Evolutionary conservation across 1,284 basidiomycete genomes (phyloP).

Genomic region (Austroboletus olivaceoglutinosus): DNA sequence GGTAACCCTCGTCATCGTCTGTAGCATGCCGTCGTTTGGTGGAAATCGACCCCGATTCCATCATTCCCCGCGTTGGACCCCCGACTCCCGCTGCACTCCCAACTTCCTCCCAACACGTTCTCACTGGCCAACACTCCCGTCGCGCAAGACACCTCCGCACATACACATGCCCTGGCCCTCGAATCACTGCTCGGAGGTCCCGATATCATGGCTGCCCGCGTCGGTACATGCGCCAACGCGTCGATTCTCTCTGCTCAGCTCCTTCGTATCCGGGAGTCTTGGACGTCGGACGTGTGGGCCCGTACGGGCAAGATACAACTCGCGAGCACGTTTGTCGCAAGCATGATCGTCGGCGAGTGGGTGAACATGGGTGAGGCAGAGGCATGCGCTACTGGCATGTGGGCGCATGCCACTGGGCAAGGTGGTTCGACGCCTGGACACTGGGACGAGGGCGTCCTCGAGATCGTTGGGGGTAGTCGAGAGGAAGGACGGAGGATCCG

Average conservation of each 20-base stretch:
- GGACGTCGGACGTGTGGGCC: conserved; percentile 69
- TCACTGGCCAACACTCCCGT: conserved; percentile 74
- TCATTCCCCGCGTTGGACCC: conserved; percentile 67
- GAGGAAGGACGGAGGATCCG: conserved; percentile 69
- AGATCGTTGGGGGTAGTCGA: conserved; percentile 69
- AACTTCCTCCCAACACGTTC: conserved; percentile 65
- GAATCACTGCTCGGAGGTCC: conserved; percentile 73
- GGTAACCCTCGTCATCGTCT: conserved; percentile 1
- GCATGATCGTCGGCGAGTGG: conserved; percentile 68
- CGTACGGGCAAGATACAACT: conserved; percentile 67
- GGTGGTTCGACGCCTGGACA: conserved; percentile 42
- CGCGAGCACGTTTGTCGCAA: conserved; percentile 70
- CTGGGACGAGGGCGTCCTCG: conserved; percentile 77
- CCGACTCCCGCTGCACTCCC: conserved; percentile 58
- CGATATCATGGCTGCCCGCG: conserved; percentile 68
- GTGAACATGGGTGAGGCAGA: conserved; percentile 71
- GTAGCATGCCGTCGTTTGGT: conserved; percentile 80
- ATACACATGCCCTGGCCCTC: conserved; percentile 69
- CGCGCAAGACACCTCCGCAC: conserved; percentile 73
- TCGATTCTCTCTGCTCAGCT: conserved; percentile 70
- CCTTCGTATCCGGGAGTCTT: conserved; percentile 65
- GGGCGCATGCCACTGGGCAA: conserved; percentile 49
- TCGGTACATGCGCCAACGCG: conserved; percentile 66
- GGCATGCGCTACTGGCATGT: conserved; percentile 73
- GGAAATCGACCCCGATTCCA: conserved; percentile 68